Base-by-base conservation (phyloP, 2,329 filamentous ascomycete species). In the Stagonosporopsis vannaccii region DNA sequence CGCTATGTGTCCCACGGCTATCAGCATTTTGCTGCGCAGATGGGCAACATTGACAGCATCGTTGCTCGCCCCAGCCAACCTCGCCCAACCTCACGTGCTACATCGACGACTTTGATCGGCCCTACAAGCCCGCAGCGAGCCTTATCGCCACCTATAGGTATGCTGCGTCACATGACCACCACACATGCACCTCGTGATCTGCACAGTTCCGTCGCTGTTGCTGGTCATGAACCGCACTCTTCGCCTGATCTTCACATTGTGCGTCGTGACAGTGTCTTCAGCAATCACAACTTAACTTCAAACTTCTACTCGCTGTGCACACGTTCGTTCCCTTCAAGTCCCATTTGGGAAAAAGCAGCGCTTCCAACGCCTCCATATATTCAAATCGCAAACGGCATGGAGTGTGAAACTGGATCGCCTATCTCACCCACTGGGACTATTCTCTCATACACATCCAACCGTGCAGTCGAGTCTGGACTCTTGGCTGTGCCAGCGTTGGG, bases 371-470 rank as follows among this genome's bases (percentile, higher is more conserved):
- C 59, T 6, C 52, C 51, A 13, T 57, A 51, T 2, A 70, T 73
- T 23, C 49, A 55, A 19, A 72, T 75, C 11, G 63, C 71, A 42
- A 73, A 73, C 56, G 72, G 72, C 30, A 60, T 61, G 15, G 67
- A 70, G 25, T 65, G 62, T 3, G 56, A 64, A 22, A 56, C 57
- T 8, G 40, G 51, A 6, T 70, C 66, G 0, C 72, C 72, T 12
- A 56, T 73, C 41, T 67, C 66, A 6, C 66, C 69, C 0, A 53
- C 62, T 1, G 70, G 68, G 5, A 73, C 65, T 2, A 64, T 74
- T 48, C 64, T 76, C 7, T 55, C 56, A 1, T 75, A 75, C 48
- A 70, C 64, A 0, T 71, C 69, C 3, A 69, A 71, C 20, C 72
- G 73, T 30, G 50, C 60, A 11, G 60, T 67, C 9, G 64, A 65